Evolutionary conservation across 495 filamentous ascomycete genomes (phyloP).

Genomic region (Cercophora scortea): DNA sequence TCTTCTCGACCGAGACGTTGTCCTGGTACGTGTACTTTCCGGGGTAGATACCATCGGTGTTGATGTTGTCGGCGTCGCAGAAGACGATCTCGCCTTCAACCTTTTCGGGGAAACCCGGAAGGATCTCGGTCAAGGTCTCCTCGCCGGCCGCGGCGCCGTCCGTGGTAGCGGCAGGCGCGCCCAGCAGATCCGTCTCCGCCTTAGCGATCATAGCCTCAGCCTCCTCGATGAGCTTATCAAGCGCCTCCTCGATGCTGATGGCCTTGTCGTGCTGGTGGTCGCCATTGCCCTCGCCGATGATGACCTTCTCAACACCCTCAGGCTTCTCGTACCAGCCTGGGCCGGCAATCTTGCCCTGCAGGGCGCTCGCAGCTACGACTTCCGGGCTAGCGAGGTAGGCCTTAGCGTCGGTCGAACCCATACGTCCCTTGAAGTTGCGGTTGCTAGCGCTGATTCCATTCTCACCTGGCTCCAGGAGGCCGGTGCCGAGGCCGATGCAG

Average conservation of each 20-base stretch:
- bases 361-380: slow-evolving; percentile 82
- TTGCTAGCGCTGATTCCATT: slow-evolving; percentile 86
- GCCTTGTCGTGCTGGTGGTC: slow-evolving; percentile 51
- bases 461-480: slow-evolving; percentile 76
- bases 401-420: slow-evolving; percentile 75
- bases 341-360: slow-evolving; percentile 68
- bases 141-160: slow-evolving; percentile 13
- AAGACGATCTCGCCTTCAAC: slow-evolving; percentile 63
- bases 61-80: slow-evolving; percentile 65
- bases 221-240: slow-evolving; percentile 61
- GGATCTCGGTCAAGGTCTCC: slow-evolving; percentile 47
- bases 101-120: slow-evolving; percentile 62
- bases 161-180: slow-evolving; percentile 9
- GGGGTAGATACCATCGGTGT: slow-evolving; percentile 81
- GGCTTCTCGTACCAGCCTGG: slow-evolving; percentile 75
- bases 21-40: slow-evolving; percentile 81
- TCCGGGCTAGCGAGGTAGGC: slow-evolving; percentile 89
- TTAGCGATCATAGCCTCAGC: slow-evolving; percentile 54
- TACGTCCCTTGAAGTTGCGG: slow-evolving; percentile 89
- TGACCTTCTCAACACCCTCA: slow-evolving; percentile 55
- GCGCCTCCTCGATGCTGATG: slow-evolving; percentile 54
- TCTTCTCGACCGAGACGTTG: slow-evolving; percentile 61
- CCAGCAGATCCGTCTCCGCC: slow-evolving; percentile 22
- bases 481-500: slow-evolving; percentile 84
- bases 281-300: slow-evolving; percentile 64